phyloP scores from a whole-genome alignment of 2,329 filamentous ascomycete species.

The Curvularia spicifera region DNA sequence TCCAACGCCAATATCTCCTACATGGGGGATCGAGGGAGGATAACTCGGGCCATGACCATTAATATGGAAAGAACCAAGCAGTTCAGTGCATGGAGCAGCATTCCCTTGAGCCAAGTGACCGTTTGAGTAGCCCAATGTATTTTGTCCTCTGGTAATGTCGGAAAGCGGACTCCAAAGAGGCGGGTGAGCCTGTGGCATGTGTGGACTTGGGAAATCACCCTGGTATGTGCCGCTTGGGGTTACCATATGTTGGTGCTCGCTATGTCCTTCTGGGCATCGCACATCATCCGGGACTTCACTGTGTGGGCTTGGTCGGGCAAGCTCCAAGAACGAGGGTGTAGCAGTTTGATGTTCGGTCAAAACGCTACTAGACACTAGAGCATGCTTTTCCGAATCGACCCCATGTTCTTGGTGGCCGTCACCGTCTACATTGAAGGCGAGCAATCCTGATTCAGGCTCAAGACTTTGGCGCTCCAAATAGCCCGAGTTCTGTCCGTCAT shows the following conservation, averaged over 20 bases:
- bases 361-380: background rate
- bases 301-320: background rate
- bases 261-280: background rate
- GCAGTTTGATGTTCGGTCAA: background rate
- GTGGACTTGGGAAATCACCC: background rate
- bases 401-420: conserved; percentile 12
- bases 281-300: background rate
- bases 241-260: background rate
- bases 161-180: background rate
- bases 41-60: background rate
- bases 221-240: background rate
- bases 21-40: background rate
- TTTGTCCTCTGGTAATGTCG: background rate
- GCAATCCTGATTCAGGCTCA: background rate
- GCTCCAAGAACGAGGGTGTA: background rate
- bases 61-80: background rate
- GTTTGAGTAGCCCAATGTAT: background rate
- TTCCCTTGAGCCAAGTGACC: background rate
- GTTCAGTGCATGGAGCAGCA: background rate
- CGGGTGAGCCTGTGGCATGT: background rate
- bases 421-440: conserved; percentile 16
- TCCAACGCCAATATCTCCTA: too few species aligned
- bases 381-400: conserved; percentile 13
- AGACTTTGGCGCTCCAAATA: background rate
- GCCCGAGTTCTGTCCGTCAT: background rate